A percentile compares a stretch with the other conserved stretches of the same genome.
phyloP scores from a whole-genome alignment of 208 protist species.

The Eutreptiella sp. region DNA sequence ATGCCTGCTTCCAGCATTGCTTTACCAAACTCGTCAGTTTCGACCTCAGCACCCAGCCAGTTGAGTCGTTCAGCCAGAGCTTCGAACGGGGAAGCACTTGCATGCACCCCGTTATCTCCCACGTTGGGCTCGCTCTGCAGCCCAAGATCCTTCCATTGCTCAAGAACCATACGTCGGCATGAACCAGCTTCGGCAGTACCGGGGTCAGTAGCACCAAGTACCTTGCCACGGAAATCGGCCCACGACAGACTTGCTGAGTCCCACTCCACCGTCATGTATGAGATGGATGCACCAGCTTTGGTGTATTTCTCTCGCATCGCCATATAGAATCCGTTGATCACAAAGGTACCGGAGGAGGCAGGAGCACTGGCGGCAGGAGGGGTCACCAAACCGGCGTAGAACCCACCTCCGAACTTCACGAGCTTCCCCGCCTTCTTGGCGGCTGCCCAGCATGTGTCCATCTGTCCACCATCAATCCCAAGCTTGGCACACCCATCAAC shows the following conservation, averaged over 20 bases:
- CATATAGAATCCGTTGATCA: conserved; percentile 72
- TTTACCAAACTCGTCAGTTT: conserved; percentile 53
- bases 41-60: conserved; percentile 52
- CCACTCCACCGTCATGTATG: conserved; percentile 61
- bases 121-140: conserved; percentile 46
- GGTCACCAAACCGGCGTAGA: conserved; percentile 38
- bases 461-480: background rate
- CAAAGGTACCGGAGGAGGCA: conserved; percentile 34
- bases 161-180: conserved; percentile 46
- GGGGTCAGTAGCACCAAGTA: conserved; percentile 56
- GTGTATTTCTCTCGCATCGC: conserved; percentile 46
- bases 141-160: conserved; percentile 49
- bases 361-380: too few relatives aligned
- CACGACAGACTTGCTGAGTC: conserved; percentile 42
- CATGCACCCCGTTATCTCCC: conserved; percentile 52
- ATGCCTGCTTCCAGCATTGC: conserved; percentile 26
- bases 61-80: conserved; percentile 52
- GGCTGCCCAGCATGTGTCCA: conserved; percentile 15
- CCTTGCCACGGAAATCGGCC: conserved; percentile 42
- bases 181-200: conserved; percentile 35
- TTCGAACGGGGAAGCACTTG: conserved; percentile 51
- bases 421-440: conserved; percentile 29
- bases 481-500: conserved; percentile 42
- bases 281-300: conserved; percentile 37
- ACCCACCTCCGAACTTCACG: conserved; percentile 44